Evolutionary conservation across 768 basidiomycete genomes (phyloP), one percentile per base, ranked within the genome.

Genomic region (Tulasnella sp.): DNA sequence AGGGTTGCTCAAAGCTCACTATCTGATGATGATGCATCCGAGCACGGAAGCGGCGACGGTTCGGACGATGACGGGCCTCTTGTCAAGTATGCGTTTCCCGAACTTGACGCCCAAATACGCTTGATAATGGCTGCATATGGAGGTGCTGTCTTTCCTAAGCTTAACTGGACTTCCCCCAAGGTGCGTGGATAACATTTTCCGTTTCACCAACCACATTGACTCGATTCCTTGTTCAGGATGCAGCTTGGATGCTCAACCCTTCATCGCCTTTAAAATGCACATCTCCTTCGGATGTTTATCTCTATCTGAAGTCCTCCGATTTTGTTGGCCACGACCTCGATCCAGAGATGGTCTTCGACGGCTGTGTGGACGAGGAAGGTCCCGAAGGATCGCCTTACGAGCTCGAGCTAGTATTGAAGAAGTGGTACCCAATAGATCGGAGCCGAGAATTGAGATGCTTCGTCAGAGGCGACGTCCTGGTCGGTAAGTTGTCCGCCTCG

Each of bases 91-190:
- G 87, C 92, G 3, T 97, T 99, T 83, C 95, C 96, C 0, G 91
- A 91, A 71, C 86, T 98, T n/a, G 95, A 96, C 82, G 85, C 86
- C 19, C 86, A 87, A 79, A 97, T 98, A 80, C 86, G 94, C 74
- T 84, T 86, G 19, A 89, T 88, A 44, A 87, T 98, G n/a, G 82
- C 86, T 71, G 85, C 89, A 78, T 96, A 94, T 84, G 93, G 68
- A 73, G 76, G 91, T 3, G 92, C 92, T 8, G 92, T 97, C 39
- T 99, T 99, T 84, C 96, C 97, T 0, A 99, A 99, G 85, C 90
- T 99, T 78, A 98, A 98, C 83, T 98, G 97, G 86, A 94, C 96
- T 8, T 92, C 94, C n/a, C 97, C 97, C 19, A 93, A 92, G 87
- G 96, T 93, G 80, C 79, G 88, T 82, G 52, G 16, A 34, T 8